Conservation (phyloP, 305 asterid genomes). For the Fraxinus floribunda region DNA sequence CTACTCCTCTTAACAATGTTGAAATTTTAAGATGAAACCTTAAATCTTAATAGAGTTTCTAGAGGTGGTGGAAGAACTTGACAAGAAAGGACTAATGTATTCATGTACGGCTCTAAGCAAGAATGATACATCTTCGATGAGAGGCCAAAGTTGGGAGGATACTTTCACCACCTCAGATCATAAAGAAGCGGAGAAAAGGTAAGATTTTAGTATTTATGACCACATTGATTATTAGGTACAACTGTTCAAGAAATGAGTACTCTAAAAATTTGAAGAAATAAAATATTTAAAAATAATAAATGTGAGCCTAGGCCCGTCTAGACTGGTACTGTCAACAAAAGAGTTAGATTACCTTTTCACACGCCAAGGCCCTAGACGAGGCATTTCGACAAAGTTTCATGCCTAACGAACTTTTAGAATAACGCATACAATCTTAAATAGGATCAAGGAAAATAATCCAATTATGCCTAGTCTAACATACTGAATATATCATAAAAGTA, state of each 20-base stretch:
- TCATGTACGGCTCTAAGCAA: slow-evolving; percentile 68
- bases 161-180: slow-evolving; percentile 71
- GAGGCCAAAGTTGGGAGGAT: slow-evolving; percentile 88
- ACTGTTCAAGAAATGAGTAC: not conserved
- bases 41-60: slow-evolving; percentile 22
- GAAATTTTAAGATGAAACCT: too few species aligned
- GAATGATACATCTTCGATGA: slow-evolving; percentile 57
- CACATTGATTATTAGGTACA: not conserved
- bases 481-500: not conserved
- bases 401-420: not conserved
- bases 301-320: too few species aligned
- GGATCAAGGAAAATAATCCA: not conserved
- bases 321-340: too few species aligned
- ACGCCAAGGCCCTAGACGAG: not conserved
- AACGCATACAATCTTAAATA: too few species aligned
- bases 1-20: too few species aligned
- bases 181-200: slow-evolving; percentile 71
- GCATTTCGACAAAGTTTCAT: not conserved
- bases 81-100: slow-evolving; percentile 61
- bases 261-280: too few species aligned
- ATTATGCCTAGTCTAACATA: not conserved
- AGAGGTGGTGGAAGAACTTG: slow-evolving; percentile 63
- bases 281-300: too few species aligned
- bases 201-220: not conserved
- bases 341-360: not conserved